A percentile compares a stretch with the other conserved stretches of the same genome.
Evolutionary conservation across 495 filamentous ascomycete genomes (phyloP).

Genomic region (Penicillium roqueforti): DNA sequence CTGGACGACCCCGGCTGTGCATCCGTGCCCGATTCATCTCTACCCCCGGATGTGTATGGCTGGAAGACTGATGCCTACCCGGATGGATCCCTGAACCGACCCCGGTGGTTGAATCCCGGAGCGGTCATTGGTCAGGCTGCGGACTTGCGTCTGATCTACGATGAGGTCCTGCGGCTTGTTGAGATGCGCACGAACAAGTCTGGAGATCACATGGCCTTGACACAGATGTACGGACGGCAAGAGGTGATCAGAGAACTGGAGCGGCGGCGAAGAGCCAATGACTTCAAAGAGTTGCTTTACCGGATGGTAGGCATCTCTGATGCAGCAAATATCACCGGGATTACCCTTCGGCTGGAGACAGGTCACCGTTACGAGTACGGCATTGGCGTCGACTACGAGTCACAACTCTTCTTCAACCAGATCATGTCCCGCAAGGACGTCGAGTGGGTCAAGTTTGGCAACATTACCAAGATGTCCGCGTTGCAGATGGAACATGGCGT

Average conservation of each 20-base stretch:
- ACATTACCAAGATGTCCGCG: slow-evolving; percentile 37
- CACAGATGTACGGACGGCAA: slow-evolving; percentile 56
- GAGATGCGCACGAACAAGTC: slow-evolving; percentile 33
- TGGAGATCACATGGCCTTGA: slow-evolving; percentile 49
- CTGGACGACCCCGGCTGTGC: slow-evolving; percentile 48
- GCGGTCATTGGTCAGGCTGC: slow-evolving; percentile 50
- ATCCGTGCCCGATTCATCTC: slow-evolving; percentile 50
- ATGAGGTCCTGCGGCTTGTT: slow-evolving; percentile 41
- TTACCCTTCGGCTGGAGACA: slow-evolving; percentile 33
- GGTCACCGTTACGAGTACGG: slow-evolving; percentile 53
- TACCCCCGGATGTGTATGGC: slow-evolving; percentile 57
- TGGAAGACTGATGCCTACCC: slow-evolving; percentile 46
- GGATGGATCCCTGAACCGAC: slow-evolving; percentile 40
- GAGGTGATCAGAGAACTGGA: slow-evolving; percentile 53
- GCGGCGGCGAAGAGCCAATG: slow-evolving; percentile 36
- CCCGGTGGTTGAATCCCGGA: slow-evolving; percentile 50
- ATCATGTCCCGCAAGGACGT: slow-evolving; percentile 40
- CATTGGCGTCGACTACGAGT: slow-evolving; percentile 55
- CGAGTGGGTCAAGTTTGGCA: slow-evolving; percentile 47
- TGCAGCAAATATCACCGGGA: slow-evolving; percentile 44
- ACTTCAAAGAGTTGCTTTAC: slow-evolving; percentile 45
- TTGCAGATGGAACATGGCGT: slow-evolving; percentile 41
- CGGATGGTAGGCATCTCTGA: slow-evolving; percentile 41
- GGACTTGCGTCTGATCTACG: slow-evolving; percentile 50
- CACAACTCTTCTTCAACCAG: slow-evolving; percentile 51